phyloP scores from a whole-genome alignment of 73 alveolate species.

The Paramecium sonneborni region DNA sequence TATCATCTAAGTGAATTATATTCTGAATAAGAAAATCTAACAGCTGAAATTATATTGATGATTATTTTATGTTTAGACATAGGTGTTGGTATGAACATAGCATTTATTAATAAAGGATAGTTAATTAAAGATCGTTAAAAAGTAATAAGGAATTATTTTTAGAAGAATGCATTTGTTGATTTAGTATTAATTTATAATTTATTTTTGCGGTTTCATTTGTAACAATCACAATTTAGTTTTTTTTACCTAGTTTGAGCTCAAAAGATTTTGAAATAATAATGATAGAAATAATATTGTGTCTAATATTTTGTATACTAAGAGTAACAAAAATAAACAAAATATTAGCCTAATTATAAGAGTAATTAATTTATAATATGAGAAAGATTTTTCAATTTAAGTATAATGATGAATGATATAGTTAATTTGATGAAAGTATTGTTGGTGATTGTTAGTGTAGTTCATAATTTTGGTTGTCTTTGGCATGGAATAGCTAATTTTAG shows the following conservation, averaged over 20 bases:
- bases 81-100: background rate
- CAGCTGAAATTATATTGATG: background rate
- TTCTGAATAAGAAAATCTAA: background rate
- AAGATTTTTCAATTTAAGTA: background rate
- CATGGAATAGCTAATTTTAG: background rate
- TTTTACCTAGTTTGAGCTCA: background rate
- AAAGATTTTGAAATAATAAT: background rate
- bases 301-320: background rate
- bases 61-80: background rate
- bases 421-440: background rate
- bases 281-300: background rate
- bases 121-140: background rate
- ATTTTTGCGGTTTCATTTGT: background rate
- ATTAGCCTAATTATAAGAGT: background rate
- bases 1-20: background rate
- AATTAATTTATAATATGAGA: background rate
- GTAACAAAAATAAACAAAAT: background rate
- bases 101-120: background rate
- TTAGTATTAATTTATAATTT: background rate
- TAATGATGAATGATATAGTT: background rate
- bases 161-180: background rate
- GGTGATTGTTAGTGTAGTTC: background rate
- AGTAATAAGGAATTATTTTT: background rate
- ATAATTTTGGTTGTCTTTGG: background rate
- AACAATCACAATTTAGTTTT: background rate